Percentiles rank a stretch among this genome's conserved stretches.
phyloP scores from a whole-genome alignment of 2,329 filamentous ascomycete genomes.

The Lachnellula hyalina region DNA sequence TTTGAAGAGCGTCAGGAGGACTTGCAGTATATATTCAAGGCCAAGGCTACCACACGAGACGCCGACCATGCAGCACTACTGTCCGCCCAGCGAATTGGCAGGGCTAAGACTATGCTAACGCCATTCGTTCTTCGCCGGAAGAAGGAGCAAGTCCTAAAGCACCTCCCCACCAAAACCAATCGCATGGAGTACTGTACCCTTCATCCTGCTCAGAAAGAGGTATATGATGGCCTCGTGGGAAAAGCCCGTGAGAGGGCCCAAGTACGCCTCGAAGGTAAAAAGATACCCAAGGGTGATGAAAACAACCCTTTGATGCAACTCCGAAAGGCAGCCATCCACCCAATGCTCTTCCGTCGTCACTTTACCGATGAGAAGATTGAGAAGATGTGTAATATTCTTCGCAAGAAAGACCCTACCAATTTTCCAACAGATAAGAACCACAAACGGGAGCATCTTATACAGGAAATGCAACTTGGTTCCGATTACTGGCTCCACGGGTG shows the following conservation, averaged over 20 bases:
- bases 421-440: constrained; percentile 41
- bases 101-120: constrained; percentile 86
- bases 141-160: constrained; percentile 84
- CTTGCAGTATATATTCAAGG: constrained; percentile 82
- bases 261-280: constrained; percentile 47
- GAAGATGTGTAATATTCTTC: constrained; percentile 71
- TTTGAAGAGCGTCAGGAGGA: constrained; percentile 74
- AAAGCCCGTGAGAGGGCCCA: constrained; percentile 55
- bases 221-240: constrained; percentile 68
- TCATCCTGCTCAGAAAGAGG: constrained; percentile 62
- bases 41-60: constrained; percentile 80
- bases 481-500: constrained; percentile 63
- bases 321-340: constrained; percentile 87
- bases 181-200: constrained; percentile 78
- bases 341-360: constrained; percentile 75
- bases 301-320: constrained; percentile 84
- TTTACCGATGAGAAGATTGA: constrained; percentile 71
- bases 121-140: constrained; percentile 92
- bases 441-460: constrained; percentile 46
- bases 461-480: constrained; percentile 53
- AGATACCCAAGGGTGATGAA: constrained; percentile 45
- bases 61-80: constrained; percentile 76
- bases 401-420: constrained; percentile 58
- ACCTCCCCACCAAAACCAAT: constrained; percentile 75
- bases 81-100: constrained; percentile 78